Evolutionary conservation across 306 rosid species (phyloP), one percentile per base, ranked within the genome.

Genomic region (Quercus wislizeni): DNA sequence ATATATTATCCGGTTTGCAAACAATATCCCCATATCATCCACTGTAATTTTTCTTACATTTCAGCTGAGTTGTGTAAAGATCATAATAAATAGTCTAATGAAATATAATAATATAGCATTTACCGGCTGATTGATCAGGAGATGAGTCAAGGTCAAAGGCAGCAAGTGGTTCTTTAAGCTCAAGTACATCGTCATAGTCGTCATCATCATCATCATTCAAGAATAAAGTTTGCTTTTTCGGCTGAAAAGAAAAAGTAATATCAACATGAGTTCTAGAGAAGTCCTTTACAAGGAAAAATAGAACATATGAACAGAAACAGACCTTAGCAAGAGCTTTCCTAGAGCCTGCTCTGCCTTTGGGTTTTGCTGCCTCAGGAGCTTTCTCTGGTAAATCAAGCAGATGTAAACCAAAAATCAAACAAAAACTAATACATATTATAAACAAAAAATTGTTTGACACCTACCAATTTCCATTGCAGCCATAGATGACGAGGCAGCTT

Each of bases 131-230:
- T 25, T 69, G 74, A 18, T 89, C 96, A 27, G 94, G 84, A 41
- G 99, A 90, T 70, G 98, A 80, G 1, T 82, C 94, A 1, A 95
- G 86, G 80, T 89, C 91, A 70, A 92, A 92, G 28, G 98, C 95
- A 70, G 99, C 99, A 54, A 95, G 94, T 30, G 98, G 91, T 57
- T 95, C 94, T 86, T 92, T 93, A 83, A 95, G 94, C 15, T 89
- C 97, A 6, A 79, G 85, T 63, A 95, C 82, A 43, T 93, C 91
- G 0, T 85, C 91, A 0, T 87, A 82, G 0, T 77, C 92, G 1
- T 79, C 88, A 1, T 86, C 96, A 2, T 80, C 88, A 3, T 84
- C 92, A 14, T 80, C 88, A 12, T 74, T 77, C 18, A 83, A 13
- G 25, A 69, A 78, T 17, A 41, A 57, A 59, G 71, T 15, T 8